Percentiles rank a stretch among this genome's conserved stretches.
Conservation (phyloP, 805 yeast species). For the Starmerella riodocensis region DNA sequence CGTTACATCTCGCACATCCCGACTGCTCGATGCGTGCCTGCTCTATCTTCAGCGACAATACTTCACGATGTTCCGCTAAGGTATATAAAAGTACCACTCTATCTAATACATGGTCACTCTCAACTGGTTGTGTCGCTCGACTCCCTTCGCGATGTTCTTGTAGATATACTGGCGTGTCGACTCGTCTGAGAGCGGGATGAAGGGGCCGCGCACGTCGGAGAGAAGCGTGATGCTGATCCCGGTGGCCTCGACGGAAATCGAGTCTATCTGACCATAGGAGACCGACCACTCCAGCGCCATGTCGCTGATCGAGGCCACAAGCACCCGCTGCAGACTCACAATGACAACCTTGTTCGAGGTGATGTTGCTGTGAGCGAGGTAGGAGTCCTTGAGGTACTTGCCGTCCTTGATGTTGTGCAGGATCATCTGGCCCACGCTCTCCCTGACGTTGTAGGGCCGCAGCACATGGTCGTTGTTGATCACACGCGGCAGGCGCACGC, state of each 20-base stretch:
- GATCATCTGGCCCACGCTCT: slow-evolving; percentile 92
- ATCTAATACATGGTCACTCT: slow-evolving; percentile 18
- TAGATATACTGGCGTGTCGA: slow-evolving; percentile 53
- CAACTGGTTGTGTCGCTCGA: slow-evolving; percentile 48
- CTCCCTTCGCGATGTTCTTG: slow-evolving; percentile 65
- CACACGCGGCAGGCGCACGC: slow-evolving; percentile 71
- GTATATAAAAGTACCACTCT: neutral
- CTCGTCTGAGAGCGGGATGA: slow-evolving; percentile 66
- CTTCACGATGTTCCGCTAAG: no score
- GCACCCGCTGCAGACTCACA: slow-evolving; percentile 56
- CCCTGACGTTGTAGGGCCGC: slow-evolving; percentile 63
- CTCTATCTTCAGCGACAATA: no score
- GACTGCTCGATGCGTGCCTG: no score
- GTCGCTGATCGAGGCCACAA: slow-evolving; percentile 51
- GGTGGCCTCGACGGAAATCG: slow-evolving; percentile 62
- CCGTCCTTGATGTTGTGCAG: slow-evolving; percentile 77
- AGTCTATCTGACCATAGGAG: slow-evolving; percentile 46
- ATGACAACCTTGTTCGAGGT: slow-evolving; percentile 68
- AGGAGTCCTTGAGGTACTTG: slow-evolving; percentile 51
- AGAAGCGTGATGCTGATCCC: slow-evolving; percentile 61
- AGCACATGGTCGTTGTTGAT: slow-evolving; percentile 59
- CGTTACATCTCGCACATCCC: no score
- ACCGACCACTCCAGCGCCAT: slow-evolving; percentile 62
- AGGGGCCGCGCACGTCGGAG: slow-evolving; percentile 46
- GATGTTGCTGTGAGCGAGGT: slow-evolving; percentile 74